Base-by-base conservation (phyloP, 805 yeast genomes). In the Saccharomycopsis sp. region DNA sequence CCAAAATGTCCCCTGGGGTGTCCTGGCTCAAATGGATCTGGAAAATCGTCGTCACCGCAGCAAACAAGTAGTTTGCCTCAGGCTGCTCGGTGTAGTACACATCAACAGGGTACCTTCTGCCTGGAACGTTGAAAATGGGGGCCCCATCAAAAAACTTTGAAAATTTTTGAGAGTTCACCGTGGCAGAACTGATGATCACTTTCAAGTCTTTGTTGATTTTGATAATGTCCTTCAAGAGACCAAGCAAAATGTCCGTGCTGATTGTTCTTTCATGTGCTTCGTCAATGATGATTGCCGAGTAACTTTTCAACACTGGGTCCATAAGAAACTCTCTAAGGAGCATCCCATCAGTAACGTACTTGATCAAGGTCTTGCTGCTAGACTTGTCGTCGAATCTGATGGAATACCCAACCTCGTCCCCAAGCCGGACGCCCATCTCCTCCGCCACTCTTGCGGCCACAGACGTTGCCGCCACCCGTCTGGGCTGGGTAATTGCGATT, bases 311-410 rank as follows among this genome's bases (percentile, higher is more conserved):
- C 32, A 73, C 73, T 0, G 94, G 84, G 55, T 88, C 96, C 1
- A 71, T 64, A 25, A 88, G 61, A 49, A 85, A 80, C 60, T 92
- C 98, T 44, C 96, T 63, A 25, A 88, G 64, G 16, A 92, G 67
- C 86, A 87, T 84, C 69, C 98, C 98, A 59, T 92, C 98, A 0
- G 98, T 92, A 74, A 88, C 73, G 59, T 92, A 92, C 62, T 89
- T 89, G 39, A 92, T 68, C 10, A 69, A 60, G 0, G 98, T 92
- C 13, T 67, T 63, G 1, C 68, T 68, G 27, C 74, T 67, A 0
- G 87, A 73, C 42, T 67, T 69, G 48, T 88, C 94, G 43, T 92
- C 98, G 59, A 92, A 89, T 48, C 97, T 68, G 41, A 89, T 73
- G 4, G 80, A 70, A 54, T 89, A 89, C 6, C 98, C 98, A 5